Conservation (phyloP, 495 filamentous ascomycete species). For the Daldinia caldariorum region DNA sequence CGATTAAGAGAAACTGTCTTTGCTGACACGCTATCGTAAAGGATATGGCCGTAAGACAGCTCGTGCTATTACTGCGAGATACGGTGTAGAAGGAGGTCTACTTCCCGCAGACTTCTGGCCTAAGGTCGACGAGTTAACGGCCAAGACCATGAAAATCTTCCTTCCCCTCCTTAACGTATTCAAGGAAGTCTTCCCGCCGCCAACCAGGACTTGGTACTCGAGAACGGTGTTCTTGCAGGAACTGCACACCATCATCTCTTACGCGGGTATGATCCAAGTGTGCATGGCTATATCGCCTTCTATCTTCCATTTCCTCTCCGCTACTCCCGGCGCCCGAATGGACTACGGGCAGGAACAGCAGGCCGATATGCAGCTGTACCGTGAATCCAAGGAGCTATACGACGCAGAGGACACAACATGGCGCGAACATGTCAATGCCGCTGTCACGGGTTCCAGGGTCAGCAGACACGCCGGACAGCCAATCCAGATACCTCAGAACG, state of each 20-base stretch:
- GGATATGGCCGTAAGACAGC: conserved; percentile 55
- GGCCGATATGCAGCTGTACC: conserved; percentile 49
- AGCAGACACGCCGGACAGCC: neutral
- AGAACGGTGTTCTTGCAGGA: conserved; percentile 53
- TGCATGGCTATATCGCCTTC: conserved; percentile 55
- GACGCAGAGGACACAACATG: conserved; percentile 28
- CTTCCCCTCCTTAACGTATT: conserved; percentile 54
- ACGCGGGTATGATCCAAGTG: conserved; percentile 57
- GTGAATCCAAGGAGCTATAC: conserved; percentile 41
- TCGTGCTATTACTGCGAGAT: conserved; percentile 46
- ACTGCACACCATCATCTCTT: conserved; percentile 56
- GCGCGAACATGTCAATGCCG: conserved; percentile 7
- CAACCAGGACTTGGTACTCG: conserved; percentile 14
- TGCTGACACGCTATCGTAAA: conserved; percentile 24
- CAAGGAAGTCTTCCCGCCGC: conserved; percentile 36
- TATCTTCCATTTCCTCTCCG: conserved; percentile 56
- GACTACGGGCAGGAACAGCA: conserved; percentile 49
- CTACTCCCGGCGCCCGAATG: conserved; percentile 53
- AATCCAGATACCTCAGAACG: conserved; percentile 17
- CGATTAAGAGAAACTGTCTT: neutral
- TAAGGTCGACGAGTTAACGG: conserved; percentile 52
- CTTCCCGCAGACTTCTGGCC: conserved; percentile 56
- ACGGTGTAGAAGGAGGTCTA: conserved; percentile 38
- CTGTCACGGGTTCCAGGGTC: neutral
- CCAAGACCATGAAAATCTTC: conserved; percentile 53